Conservation (phyloP, 768 basidiomycete species). For the Exsudoporus frostii region DNA sequence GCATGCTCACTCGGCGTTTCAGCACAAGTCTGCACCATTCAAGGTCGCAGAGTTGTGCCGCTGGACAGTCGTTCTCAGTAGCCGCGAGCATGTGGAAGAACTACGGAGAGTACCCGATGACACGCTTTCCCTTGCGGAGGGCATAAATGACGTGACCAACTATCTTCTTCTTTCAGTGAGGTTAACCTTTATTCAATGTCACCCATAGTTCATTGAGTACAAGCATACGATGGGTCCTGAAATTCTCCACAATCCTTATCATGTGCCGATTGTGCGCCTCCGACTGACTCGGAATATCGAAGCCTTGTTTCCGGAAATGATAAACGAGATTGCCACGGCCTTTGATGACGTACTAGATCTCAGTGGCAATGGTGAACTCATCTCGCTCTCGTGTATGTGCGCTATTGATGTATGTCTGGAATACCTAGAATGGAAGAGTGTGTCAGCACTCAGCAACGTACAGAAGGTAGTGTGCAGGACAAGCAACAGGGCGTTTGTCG, state of each 20-base stretch:
- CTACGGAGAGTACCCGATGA: constrained; percentile 39
- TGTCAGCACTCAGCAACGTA: no score
- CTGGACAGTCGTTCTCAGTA: constrained; percentile 42
- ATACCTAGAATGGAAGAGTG: no score
- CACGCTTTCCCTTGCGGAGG: constrained; percentile 33
- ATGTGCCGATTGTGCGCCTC: not conserved
- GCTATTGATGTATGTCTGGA: no score
- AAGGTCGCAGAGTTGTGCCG: constrained; percentile 25
- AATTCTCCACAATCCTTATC: constrained; percentile 30
- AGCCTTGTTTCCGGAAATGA: constrained; percentile 37
- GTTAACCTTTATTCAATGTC: not conserved
- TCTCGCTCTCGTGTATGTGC: no score
- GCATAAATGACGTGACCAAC: constrained; percentile 30
- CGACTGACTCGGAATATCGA: constrained; percentile 39
- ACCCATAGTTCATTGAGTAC: constrained; percentile 33
- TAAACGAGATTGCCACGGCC: constrained; percentile 40
- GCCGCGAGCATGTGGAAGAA: constrained; percentile 36
- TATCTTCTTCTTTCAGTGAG: no score
- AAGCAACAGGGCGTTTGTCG: no score
- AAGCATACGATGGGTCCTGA: constrained; percentile 38
- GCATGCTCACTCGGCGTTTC: not conserved
- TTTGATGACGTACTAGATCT: constrained; percentile 37
- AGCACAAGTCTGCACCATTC: constrained; percentile 32
- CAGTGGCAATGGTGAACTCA: not conserved
- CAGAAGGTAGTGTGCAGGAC: no score